Base-by-base conservation (phyloP, 106 monocot genomes). In the Dioscorea alata region DNA sequence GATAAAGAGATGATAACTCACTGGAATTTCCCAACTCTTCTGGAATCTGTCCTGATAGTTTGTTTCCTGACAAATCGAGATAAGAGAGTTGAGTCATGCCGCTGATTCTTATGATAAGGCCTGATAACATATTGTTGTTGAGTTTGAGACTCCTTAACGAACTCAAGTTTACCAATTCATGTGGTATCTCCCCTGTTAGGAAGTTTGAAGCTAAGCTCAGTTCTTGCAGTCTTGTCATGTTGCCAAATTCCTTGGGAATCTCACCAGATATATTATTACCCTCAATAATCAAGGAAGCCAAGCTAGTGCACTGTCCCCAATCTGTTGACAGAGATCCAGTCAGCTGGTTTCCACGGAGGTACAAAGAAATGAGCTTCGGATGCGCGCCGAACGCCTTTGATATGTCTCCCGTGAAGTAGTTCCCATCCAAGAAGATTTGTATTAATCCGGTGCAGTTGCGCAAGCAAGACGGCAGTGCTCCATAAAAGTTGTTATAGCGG, bases 401-500 rank as follows among this genome's bases (percentile, higher is more conserved):
- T 23, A 89, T 80, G 66, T 89, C 82, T 13, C 89, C 89, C 2
- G 53, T 65, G 64, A 89, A 80, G 6, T 76, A 57, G 59, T 93
- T 93, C 13, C 8, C 20, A 4, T 83, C 86, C 25, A 89, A 35
- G 12, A 79, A 70, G 22, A 86, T 76, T 18, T 81, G 76, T 3
- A 6, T 1, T 1, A 94, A 75, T 10, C 18, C n/a, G 0, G 70
- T 23, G 73, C 89, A 94, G 14, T 82, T 85, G 7, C 49, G 52
- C 58, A 94, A 48, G 82, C 89, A 89, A 18, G 63, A 32, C 9
- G 93, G 90, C 48, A 90, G 78, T 33, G 61, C 13, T 8, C 90
- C 90, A 1, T 71, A 68, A 78, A 94, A 87, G 65, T 82, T 81
- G 71, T 87, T 94, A 49, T 25, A 4, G n/a, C 68, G 49, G 13